Evolutionary conservation across 257 asterid genomes (phyloP).

Genomic region (Petunia axillaris): DNA sequence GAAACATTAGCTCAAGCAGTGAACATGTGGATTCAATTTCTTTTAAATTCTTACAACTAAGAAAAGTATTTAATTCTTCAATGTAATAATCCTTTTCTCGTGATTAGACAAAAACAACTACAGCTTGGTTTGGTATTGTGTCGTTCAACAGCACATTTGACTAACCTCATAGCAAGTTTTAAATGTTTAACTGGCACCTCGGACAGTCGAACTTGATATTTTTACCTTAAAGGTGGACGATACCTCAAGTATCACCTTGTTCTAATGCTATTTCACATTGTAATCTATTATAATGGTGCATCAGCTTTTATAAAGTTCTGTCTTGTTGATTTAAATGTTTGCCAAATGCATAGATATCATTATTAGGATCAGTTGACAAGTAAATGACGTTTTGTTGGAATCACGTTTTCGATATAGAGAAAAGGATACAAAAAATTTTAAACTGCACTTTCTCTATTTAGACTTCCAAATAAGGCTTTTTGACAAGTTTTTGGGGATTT

Average conservation of each 20-base stretch:
- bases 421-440: neutral
- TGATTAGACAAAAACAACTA: neutral
- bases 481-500: too few relatives aligned
- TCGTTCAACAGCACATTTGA: neutral
- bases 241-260: neutral
- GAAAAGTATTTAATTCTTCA: neutral
- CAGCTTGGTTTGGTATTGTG: neutral
- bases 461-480: slow-evolving; percentile 4
- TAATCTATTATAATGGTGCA: neutral
- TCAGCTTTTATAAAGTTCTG: neutral
- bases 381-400: neutral
- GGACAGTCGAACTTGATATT: slow-evolving; percentile 4
- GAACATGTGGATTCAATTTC: neutral
- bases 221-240: slow-evolving; percentile 17
- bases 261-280: slow-evolving; percentile 18
- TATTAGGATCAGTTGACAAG: slow-evolving; percentile 8
- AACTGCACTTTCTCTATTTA: neutral
- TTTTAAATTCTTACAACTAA: neutral
- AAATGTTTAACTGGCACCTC: neutral
- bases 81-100: neutral
- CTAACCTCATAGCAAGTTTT: neutral
- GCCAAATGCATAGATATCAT: neutral
- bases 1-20: neutral
- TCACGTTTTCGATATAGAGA: neutral
- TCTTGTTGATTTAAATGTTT: neutral